phyloP scores from a whole-genome alignment of 345 rosid genomes.

The Turritis glabra region DNA sequence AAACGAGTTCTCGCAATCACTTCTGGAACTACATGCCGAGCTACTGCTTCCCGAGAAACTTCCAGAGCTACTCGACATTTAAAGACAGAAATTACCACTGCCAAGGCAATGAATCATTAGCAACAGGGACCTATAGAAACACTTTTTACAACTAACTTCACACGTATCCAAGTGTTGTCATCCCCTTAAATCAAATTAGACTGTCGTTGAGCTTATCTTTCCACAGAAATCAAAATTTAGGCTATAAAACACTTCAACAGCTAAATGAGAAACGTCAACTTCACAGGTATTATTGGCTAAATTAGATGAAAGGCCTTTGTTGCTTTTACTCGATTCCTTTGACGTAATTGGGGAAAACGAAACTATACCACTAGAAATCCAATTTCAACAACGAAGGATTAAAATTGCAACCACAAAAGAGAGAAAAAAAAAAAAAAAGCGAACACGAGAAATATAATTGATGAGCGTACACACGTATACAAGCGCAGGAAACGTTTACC shows the following conservation, averaged over 20 bases:
- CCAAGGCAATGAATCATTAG: slow-evolving; percentile 7
- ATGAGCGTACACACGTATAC: not conserved
- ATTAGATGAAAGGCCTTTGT: not conserved
- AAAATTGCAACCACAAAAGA: not conserved
- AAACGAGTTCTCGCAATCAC: slow-evolving; percentile 40
- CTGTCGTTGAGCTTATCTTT: not conserved
- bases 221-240: not conserved
- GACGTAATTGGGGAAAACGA: not conserved
- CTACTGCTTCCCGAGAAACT: slow-evolving; percentile 52
- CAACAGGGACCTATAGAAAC: not conserved
- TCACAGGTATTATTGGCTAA: not conserved
- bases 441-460: too few relatives aligned
- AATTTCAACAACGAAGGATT: not conserved
- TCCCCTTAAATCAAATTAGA: not conserved
- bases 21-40: slow-evolving; percentile 44
- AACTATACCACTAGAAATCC: not conserved
- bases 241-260: not conserved
- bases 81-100: not conserved
- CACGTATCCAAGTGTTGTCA: not conserved
- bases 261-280: not conserved
- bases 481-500: slow-evolving; percentile 6
- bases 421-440: too few relatives aligned
- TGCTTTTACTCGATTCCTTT: slow-evolving; percentile 3
- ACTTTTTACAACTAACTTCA: not conserved
- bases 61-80: slow-evolving; percentile 46